phyloP scores from a whole-genome alignment of 371 early-diverging fungal genomes.

The Rhizopus sp. region DNA sequence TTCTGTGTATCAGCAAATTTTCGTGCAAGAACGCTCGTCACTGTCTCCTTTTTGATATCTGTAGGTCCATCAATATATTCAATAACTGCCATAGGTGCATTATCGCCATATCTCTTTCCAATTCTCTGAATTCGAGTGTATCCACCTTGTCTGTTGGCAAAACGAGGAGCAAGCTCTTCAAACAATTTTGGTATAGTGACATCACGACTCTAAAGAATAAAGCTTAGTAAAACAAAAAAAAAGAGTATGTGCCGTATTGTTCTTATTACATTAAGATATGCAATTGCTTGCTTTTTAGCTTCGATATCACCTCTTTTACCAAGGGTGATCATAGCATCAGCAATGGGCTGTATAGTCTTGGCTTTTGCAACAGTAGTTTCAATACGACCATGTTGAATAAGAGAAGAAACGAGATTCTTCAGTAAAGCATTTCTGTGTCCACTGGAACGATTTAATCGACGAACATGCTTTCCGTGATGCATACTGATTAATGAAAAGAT shows the following conservation, averaged over 20 bases:
- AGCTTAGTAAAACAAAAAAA: not conserved
- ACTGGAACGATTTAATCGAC: slow-evolving; percentile 71
- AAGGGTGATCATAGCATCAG: slow-evolving; percentile 85
- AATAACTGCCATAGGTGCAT: slow-evolving; percentile 90
- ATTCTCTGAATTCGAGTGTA: slow-evolving; percentile 88
- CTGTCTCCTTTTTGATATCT: slow-evolving; percentile 57
- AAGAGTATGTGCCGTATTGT: not conserved
- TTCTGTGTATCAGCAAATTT: slow-evolving; percentile 21
- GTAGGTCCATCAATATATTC: slow-evolving; percentile 75
- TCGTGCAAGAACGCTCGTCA: slow-evolving; percentile 52
- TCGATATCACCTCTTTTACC: slow-evolving; percentile 72
- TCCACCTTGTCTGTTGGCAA: slow-evolving; percentile 80
- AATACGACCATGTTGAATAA: slow-evolving; percentile 89
- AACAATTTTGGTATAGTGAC: slow-evolving; percentile 83
- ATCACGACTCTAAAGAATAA: slow-evolving; percentile 58
- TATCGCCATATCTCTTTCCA: slow-evolving; percentile 83
- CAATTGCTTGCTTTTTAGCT: slow-evolving; percentile 64
- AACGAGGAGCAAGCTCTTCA: slow-evolving; percentile 83
- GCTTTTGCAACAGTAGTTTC: slow-evolving; percentile 95
- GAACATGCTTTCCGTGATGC: slow-evolving; percentile 74
- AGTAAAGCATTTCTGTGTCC: slow-evolving; percentile 83
- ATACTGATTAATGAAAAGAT: slow-evolving; percentile 34
- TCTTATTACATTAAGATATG: slow-evolving; percentile 58
- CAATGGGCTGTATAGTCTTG: slow-evolving; percentile 84
- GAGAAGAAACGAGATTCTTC: slow-evolving; percentile 83